Conservation (phyloP, 1,284 basidiomycete genomes). For the Apiotrichum porosum region DNA sequence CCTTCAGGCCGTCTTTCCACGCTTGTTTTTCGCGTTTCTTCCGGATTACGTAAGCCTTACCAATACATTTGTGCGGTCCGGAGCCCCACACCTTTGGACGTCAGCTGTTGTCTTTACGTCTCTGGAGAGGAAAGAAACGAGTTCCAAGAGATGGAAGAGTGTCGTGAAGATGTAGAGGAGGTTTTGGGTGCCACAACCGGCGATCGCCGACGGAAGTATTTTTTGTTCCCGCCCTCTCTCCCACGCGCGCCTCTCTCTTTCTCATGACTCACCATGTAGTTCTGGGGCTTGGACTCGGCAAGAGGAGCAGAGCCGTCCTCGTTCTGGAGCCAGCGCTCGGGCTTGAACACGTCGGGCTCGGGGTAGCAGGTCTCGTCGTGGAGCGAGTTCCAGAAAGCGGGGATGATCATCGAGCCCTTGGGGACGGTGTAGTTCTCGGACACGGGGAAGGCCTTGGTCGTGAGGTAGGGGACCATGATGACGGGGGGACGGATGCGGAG, state of each 20-base stretch:
- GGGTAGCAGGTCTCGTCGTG: conserved; percentile 88
- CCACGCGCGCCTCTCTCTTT: no score
- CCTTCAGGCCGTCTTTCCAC: no score
- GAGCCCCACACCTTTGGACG: conserved; percentile 5
- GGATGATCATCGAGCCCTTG: conserved; percentile 87
- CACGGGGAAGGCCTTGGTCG: conserved; percentile 87
- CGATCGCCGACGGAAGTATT: no score
- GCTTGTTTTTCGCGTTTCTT: no score
- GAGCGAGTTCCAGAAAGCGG: conserved; percentile 90
- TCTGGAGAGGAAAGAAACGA: no score
- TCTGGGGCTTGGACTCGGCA: conserved; percentile 82
- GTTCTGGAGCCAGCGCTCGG: conserved; percentile 90
- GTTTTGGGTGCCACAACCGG: conserved; percentile 1
- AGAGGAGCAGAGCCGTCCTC: conserved; percentile 54
- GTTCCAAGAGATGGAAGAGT: no score
- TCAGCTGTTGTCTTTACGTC: no score
- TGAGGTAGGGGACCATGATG: conserved; percentile 93
- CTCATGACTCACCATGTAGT: no score
- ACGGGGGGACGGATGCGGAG: conserved; percentile 86
- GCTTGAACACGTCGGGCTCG: conserved; percentile 73
- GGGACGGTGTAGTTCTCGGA: conserved; percentile 86
- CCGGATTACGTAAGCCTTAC: no score
- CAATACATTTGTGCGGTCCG: conserved; percentile 7
- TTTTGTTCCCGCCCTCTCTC: no score
- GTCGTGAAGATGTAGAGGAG: no score